Base-by-base conservation (phyloP, 352 stramenopile genomes). In the Pythium scleroteichum region DNA sequence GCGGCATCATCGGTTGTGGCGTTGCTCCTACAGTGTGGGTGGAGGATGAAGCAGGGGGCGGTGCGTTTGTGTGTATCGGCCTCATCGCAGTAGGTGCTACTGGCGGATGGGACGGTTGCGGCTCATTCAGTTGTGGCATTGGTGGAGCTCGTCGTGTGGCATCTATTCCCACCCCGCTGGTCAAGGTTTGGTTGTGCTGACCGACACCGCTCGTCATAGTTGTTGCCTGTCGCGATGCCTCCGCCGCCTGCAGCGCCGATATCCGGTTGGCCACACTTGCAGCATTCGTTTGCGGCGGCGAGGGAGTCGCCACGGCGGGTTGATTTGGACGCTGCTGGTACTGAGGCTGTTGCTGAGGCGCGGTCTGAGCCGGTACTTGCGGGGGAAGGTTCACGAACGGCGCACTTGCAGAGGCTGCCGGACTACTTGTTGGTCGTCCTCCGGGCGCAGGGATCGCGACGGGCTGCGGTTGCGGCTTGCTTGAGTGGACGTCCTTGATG, bases 401-500 rank as follows among this genome's bases (percentile, higher is more conserved):
- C 3, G 47, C 42, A 20, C 29, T 35, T 0, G 48, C 32, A 13
- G 50, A 17, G 17, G 32, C 5, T 0, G 39, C 22, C 20, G 22
- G 3, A 13, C 23, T 44, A 22, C 32, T 49, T 24, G 64, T 45
- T 2, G 47, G 19, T 10, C 40, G 44, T 39, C 49, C 48, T 3
- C 44, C 40, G 2, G 53, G 42, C 26, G 54, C 42, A 51, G 57
- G 44, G 42, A 65, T 63, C 33, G 51, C 45, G 7, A 67, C 59
- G 2, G 51, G 44, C 46, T 52, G 45, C 9, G 51, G 44, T 17
- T 45, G 42, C 17, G 59, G 59, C 51, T 71, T 69, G 49, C 87
- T 91, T 13, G 85, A 80, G 27, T 81, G 74, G 0, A 93, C 84
- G 27, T 89, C 84, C 38, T 85, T 85, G 45, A 93, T 93, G 24